Conservation (phyloP, 2,329 filamentous ascomycete genomes). For the Sporothrix luriei region DNA sequence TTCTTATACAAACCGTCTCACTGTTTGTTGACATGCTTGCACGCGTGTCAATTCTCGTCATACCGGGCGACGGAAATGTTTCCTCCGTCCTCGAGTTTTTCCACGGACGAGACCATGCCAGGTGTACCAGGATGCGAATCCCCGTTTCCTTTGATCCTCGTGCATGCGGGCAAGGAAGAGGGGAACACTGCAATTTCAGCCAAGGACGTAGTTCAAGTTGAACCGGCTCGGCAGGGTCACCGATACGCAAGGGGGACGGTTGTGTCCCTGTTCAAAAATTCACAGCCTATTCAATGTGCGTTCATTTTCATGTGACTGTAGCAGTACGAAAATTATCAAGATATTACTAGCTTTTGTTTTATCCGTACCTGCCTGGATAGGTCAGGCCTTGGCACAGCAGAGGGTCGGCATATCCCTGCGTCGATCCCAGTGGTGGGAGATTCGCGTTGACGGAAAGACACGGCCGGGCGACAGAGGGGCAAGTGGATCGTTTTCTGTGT, state of each 20-base stretch:
- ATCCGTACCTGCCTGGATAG: background rate
- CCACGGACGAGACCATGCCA: background rate
- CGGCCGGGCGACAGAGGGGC: background rate
- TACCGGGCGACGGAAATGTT: slow-evolving; percentile 21
- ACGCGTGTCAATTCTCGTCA: background rate
- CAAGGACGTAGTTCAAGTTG: slow-evolving; percentile 2
- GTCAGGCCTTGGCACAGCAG: slow-evolving; percentile 21
- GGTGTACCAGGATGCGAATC: background rate
- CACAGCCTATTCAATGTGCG: no score
- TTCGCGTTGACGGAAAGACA: background rate
- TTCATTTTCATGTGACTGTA: no score
- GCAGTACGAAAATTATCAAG: no score
- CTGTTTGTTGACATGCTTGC: slow-evolving; percentile 7
- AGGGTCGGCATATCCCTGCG: slow-evolving; percentile 21
- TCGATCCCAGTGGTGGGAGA: background rate
- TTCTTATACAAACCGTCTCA: background rate
- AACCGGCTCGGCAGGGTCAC: slow-evolving; percentile 22
- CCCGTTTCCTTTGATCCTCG: background rate
- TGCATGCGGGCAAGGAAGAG: background rate
- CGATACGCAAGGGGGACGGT: background rate
- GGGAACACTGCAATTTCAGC: background rate
- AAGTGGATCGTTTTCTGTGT: background rate
- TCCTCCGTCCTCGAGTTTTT: slow-evolving; percentile 28
- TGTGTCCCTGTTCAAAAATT: no score
- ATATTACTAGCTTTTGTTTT: no score